These are phyloP conservation scores for Prunella vulgaris DNA, from an alignment of 257 asterid species.

Conservation along the genomic window DNA sequence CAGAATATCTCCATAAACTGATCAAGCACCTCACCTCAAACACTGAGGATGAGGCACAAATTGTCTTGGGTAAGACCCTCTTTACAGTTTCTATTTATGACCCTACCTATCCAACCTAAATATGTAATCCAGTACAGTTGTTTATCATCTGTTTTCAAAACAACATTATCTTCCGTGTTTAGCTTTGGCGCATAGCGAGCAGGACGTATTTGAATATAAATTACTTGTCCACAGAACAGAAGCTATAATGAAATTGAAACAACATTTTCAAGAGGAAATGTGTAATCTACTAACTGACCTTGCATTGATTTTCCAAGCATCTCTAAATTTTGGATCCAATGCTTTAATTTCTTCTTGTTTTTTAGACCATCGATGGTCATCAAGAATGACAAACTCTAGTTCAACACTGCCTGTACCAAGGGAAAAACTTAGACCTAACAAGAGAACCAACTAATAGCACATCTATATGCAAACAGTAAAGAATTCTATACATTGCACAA, in stretches of 20 bases:
- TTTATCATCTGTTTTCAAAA: not conserved
- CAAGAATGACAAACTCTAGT: conserved; percentile 48
- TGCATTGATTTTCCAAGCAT: conserved; percentile 41
- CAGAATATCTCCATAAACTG: not conserved
- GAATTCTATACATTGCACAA: not conserved
- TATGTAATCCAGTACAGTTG: not conserved
- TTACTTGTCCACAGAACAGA: not conserved
- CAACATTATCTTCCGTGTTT: not conserved
- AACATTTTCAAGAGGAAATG: not conserved
- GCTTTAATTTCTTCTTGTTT: conserved; percentile 55
- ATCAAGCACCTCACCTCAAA: not conserved
- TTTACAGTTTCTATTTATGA: not conserved
- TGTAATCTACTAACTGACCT: conserved; percentile 38
- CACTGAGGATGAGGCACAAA: not conserved
- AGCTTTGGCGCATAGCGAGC: not conserved
- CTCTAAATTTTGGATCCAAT: conserved; percentile 50
- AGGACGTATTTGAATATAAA: not conserved
- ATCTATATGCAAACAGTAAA: not conserved
- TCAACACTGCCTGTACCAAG: conserved; percentile 40
- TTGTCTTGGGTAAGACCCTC: not conserved
- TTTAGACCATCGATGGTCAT: conserved; percentile 50
- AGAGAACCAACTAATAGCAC: conserved; percentile 9
- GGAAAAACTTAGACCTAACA: not conserved
- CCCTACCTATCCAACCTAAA: not conserved
- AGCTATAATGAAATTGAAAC: not conserved